These are phyloP conservation scores for Xanthoconium purpureum DNA, from an alignment of 768 basidiomycete species.

Conservation along the genomic window DNA sequence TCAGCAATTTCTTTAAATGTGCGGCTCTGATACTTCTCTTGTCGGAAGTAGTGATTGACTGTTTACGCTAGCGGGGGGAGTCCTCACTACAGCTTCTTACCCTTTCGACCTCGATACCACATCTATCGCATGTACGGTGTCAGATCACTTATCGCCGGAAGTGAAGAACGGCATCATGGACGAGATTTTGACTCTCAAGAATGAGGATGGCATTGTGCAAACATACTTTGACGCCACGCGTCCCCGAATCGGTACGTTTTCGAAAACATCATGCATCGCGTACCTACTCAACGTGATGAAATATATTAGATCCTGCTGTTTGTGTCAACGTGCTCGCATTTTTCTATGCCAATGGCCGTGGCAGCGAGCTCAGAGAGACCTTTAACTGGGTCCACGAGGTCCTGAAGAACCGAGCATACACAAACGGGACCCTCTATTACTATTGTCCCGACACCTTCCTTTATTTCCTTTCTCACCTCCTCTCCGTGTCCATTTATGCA, in stretches of 20 bases:
- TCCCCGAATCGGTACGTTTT: constrained; percentile 21
- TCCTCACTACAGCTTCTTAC: constrained; percentile 10
- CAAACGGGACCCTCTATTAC: constrained; percentile 19
- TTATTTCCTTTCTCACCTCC: constrained; percentile 21
- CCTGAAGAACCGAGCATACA: constrained; percentile 22
- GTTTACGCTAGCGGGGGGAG: background rate
- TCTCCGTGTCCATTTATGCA: constrained; percentile 17
- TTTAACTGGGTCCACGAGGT: constrained; percentile 21
- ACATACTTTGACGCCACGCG: constrained; percentile 19
- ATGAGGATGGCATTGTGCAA: constrained; percentile 20
- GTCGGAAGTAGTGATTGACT: background rate
- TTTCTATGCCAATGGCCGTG: constrained; percentile 21
- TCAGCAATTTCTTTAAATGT: constrained; percentile 24
- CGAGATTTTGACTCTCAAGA: constrained; percentile 16
- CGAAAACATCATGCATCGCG: background rate
- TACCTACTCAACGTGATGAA: background rate
- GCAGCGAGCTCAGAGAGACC: constrained; percentile 15
- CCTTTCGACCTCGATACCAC: constrained; percentile 21
- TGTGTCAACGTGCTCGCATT: constrained; percentile 19
- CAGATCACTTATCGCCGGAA: constrained; percentile 6
- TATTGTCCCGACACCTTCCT: constrained; percentile 16
- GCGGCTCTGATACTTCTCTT: background rate
- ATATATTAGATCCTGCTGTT: constrained; percentile 14
- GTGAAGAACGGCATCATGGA: constrained; percentile 23
- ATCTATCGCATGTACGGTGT: constrained; percentile 20